Evolutionary conservation across 164 flowering plant genomes (phyloP), one percentile per base, ranked within the genome.

Genomic region (Buxus sempervirens): DNA sequence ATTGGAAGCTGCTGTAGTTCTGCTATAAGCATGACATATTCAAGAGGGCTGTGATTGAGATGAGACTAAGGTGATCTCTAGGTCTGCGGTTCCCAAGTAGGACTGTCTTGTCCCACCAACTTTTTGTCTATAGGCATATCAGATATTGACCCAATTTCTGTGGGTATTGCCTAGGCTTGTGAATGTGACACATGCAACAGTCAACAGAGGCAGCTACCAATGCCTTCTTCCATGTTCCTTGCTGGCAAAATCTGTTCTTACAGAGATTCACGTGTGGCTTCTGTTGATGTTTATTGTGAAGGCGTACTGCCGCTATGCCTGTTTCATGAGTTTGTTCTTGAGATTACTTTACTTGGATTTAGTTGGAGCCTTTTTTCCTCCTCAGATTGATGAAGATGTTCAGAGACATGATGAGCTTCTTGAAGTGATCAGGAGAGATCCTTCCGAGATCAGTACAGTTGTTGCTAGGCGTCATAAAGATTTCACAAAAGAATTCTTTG

Each of bases 401-500:
- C 87, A 85, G 73, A 87, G 93, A 73, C 96, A 91, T 73, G 80
- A 86, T 76, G 92, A 91, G 69, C 95, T 91, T 73, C 83, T 96
- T 73, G 78, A 82, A 62, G 81, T 79, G 62, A 68, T 93, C 21
- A 84, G 64, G 69, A 76, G 55, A 19, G 68, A 82, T 16, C 78
- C 84, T 66, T 75, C 88, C 61, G 89, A 86, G 57, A 72, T 90
- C 6, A 76, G 62, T 72, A 87, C 77, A 61, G 63, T 93, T 75
- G 89, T 96, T 72, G 76, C 90, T 27, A 83, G 79, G 76, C 85
- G 92, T 16, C 94, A 95, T 5, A 93, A 90, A 73, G 97, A 96
- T 79, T 96, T 96, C 63, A 93, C 99, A 0, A 80, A 82, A 64
- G 98, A 93, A 66, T 96, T 96, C 69, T 96, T 96, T 75, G 80